Percentiles rank a stretch among this genome's conserved stretches.
phyloP scores from a whole-genome alignment of 192 early-diverging fungal species.

The Spizellomyces punctatus region DNA sequence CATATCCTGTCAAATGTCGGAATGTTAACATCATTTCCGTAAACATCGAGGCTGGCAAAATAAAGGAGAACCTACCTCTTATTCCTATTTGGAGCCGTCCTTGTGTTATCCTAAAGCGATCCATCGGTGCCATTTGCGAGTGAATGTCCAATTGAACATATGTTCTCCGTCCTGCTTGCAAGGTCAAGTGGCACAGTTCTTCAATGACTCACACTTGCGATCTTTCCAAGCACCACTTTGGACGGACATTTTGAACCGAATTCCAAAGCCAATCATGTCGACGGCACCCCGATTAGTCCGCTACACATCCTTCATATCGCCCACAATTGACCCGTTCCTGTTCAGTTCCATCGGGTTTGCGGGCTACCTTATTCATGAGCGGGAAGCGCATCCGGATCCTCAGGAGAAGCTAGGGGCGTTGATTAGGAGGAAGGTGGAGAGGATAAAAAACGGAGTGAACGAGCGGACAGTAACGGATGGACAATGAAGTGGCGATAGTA shows the following conservation, averaged over 20 bases:
- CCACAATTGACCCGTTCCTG: conserved; percentile 39
- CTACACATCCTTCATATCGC: conserved; percentile 38
- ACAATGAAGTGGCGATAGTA: too few species aligned
- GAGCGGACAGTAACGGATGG: too few species aligned
- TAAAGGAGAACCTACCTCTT: too few species aligned
- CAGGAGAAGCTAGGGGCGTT: conserved; percentile 13
- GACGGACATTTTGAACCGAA: neutral
- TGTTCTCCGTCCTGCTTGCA: too few species aligned
- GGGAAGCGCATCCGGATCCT: conserved; percentile 12
- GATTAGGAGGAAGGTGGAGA: conserved; percentile 15
- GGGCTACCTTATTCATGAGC: conserved; percentile 42
- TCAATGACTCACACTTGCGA: neutral
- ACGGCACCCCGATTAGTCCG: conserved; percentile 32
- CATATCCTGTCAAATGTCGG: too few species aligned
- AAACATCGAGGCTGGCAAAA: too few species aligned
- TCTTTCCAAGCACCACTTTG: neutral
- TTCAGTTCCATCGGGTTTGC: conserved; percentile 44
- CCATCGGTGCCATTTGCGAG: too few species aligned
- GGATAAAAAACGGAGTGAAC: neutral
- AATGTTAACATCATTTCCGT: too few species aligned
- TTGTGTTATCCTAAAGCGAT: too few species aligned
- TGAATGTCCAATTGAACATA: too few species aligned
- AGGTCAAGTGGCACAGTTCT: neutral
- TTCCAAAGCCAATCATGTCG: neutral
- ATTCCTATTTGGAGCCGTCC: too few species aligned